Base-by-base conservation (phyloP, 352 stramenopile species). In the Pythium rhizo-oryzae region DNA sequence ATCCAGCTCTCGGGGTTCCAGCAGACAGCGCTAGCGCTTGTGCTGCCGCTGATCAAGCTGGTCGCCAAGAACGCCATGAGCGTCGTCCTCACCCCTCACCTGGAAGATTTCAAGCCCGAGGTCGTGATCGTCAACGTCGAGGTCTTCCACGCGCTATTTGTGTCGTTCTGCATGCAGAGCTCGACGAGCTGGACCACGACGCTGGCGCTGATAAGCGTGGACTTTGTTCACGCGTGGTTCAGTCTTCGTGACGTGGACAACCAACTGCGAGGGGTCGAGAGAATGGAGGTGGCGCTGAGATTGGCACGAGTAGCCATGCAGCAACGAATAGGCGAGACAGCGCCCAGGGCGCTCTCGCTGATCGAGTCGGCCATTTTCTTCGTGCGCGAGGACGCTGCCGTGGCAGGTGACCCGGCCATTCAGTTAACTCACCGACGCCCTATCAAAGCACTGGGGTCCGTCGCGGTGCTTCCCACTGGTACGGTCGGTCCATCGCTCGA, bases 1-100 rank as follows among this genome's bases (percentile, higher is more conserved):
- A 44, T 41, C 8, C 15, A 52, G 9, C n/a, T 74, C 28, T 44
- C 37, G 13, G 43, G 47, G 0, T 25, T 19, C 21, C 11, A 49
- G n/a, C 63, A 75, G 55, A 65, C 51, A 7, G 15, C 49, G 6
- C 54, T 62, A 18, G 47, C 54, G 15, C 8, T 75, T 13, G 16
- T 84, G 6, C 65, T 84, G 24, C 75, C 69, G 12, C 50, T 80
- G 28, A 53, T 82, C n/a, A 84, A 84, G 56, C 59, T 84, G n/a
- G n/a, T n/a, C 9, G 24, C 56, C 2, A 84, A 85, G 58, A 77
- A 79, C 59, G 53, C 64, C 39, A 70, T 82, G 19, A 71, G 66
- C 50, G 18, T 52, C 24, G 21, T 65, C 52, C 57, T 67, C 8
- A 16, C 12, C 11, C 4, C 8, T 12, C 33, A 51, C n/a, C 62